Base-by-base conservation (phyloP, 768 basidiomycete species). In the Trametes maxima region DNA sequence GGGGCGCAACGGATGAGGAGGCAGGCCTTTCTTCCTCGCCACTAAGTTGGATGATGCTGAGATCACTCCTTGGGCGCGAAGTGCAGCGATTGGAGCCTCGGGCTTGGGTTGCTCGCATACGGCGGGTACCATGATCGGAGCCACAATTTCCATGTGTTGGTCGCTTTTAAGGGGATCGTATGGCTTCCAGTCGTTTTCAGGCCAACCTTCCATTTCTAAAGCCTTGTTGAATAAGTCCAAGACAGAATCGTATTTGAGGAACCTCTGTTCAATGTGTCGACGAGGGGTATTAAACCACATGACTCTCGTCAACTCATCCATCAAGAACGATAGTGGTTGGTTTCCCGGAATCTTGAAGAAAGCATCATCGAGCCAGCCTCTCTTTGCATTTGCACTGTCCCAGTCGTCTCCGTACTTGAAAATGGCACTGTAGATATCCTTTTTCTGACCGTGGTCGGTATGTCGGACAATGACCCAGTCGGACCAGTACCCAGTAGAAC, bases 401-500 rank as follows among this genome's bases (percentile, higher is more conserved):
- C 17, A 13, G 39, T 54, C 40, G 39, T 16, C 25, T 1, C 22
- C 39, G 39, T 16, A 43, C 5, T 42, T 42, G 52, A 54, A 54
- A 2, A 43, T 50, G 6, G 33, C 6, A n/a, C 17, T 25, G 35
- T 28, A 36, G 11, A 35, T 28, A 5, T 19, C 35, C 4, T 16
- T 6, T 1, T 28, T 25, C 4, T 11, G 6, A 1, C 24, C 46
- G 36, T 62, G 43, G 17, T 46, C 1, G 0, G 54, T 60, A 40
- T 65, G 50, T 1, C 54, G 53, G n/a, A 65, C 40, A 14, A 62
- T 43, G 33, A 62, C 25, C 60, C 61, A 62, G n/a, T n/a, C n/a
- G n/a, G 0, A 65, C 2, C 10, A 65, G 45, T 5, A 62, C 49
- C 65, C 65, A 65, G 44, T 55, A 65, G 60, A 62, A 57, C 3